Evolutionary conservation across 2,329 filamentous ascomycete genomes (phyloP), one percentile per base, ranked within the genome.

Genomic region (Exutisphaerella laricina): DNA sequence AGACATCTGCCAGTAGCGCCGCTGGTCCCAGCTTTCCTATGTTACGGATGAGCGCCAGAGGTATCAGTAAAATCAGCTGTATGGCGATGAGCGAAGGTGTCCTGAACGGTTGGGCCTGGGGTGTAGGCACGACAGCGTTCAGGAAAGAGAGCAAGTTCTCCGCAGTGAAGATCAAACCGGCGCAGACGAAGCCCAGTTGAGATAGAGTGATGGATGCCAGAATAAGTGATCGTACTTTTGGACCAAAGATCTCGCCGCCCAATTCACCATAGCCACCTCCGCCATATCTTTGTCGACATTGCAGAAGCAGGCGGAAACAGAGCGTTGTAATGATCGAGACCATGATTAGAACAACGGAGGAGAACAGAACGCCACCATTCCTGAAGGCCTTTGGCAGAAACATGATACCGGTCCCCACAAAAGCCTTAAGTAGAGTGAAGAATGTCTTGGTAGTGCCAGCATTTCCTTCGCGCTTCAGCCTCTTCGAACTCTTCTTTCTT

Each of bases 391-490:
- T 88, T 34, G 84, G 84, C 32, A 88, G 63, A 58, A 88, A 88
- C 79, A 88, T 86, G 61, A 88, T 88, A 48, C 84, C 84, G 0
- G 84, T 88, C 35, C 84, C 84, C 40, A 88, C 77, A 56, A 88
- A 88, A 1, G 84, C 84, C 62, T 88, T 88, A 39, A 88, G 69
- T 7, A 88, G 70, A 0, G 84, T 88, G 62, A 88, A 87, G 65
- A 88, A 88, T 0, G 84, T 82, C 66, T 85, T 84, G 28, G 75
- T 66, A n/a, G 77, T 82, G 39, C 76, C 75, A 2, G 84, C 82
- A 55, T 84, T 80, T 14, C 80, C 82, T 25, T 75, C 68, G 47
- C 63, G 69, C 37, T 54, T 55, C 17, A 53, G 57, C 16, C 73
- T 66, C 48, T 61, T 64, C 1, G 77, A 72, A 53, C 70, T 78